These are phyloP conservation scores for Physocladia obscura DNA, from an alignment of 192 early-diverging fungal genomes.

Conservation along the genomic window DNA sequence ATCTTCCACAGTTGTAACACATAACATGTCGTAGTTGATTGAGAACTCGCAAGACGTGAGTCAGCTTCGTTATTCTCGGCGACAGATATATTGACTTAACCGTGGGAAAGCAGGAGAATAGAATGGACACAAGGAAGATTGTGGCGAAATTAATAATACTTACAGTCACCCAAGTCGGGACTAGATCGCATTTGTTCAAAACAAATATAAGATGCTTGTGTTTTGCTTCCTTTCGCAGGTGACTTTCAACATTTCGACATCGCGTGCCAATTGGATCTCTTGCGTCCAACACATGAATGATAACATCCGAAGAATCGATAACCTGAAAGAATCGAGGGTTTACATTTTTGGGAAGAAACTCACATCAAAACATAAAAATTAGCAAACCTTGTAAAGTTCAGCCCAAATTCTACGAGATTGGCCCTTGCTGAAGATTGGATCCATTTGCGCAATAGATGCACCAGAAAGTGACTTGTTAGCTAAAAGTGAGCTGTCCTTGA, in stretches of 20 bases:
- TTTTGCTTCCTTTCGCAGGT: constrained; percentile 85
- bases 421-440: constrained; percentile 89
- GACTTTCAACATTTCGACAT: constrained; percentile 88
- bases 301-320: constrained; percentile 89
- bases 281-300: constrained; percentile 97
- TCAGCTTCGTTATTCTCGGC: constrained; percentile 2
- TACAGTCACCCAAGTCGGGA: constrained; percentile 98
- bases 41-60: neutral
- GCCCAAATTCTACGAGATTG: constrained; percentile 98
- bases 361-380: neutral
- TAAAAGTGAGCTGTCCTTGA: constrained; percentile 72
- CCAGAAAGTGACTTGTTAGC: constrained; percentile 60
- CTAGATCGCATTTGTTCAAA: constrained; percentile 98
- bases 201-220: constrained; percentile 97
- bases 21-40: constrained; percentile 17
- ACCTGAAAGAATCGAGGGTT: constrained; percentile 44
- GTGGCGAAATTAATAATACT: constrained; percentile 23
- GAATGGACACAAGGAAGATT: neutral
- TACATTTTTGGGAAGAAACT: constrained; percentile 1
- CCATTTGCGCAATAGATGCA: constrained; percentile 68
- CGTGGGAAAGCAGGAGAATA: constrained; percentile 34
- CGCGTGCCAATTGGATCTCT: constrained; percentile 95
- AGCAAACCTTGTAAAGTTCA: constrained; percentile 87
- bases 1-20: constrained; percentile 63
- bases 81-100: constrained; percentile 55